Conservation (phyloP, 1,139 yeast genomes). For the Kurtzmaniella quercitrusa region DNA sequence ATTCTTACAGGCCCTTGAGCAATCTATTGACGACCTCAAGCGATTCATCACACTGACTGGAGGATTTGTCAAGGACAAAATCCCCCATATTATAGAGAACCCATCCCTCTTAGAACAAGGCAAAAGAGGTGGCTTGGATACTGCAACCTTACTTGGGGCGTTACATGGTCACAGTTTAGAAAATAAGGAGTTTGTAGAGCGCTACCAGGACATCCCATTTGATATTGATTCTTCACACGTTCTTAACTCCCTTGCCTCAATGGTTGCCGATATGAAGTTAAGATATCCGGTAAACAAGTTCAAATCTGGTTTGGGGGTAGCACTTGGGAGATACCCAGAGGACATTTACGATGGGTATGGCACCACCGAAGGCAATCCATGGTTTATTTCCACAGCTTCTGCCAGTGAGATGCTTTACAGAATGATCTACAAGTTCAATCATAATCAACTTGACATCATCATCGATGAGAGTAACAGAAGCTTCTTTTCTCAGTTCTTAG, state of each 20-base stretch:
- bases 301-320: constrained; percentile 54
- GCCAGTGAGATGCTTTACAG: constrained; percentile 61
- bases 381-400: constrained; percentile 86
- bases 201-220: constrained; percentile 47
- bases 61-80: constrained; percentile 34
- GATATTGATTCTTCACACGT: constrained; percentile 52
- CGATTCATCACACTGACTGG: constrained; percentile 29
- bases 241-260: constrained; percentile 52
- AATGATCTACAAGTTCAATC: constrained; percentile 23
- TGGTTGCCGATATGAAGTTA: constrained; percentile 63
- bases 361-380: constrained; percentile 81
- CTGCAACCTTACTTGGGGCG: constrained; percentile 71
- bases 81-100: constrained; percentile 59
- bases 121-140: constrained; percentile 69
- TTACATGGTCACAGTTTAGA: constrained; percentile 58
- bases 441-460: constrained; percentile 19
- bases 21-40: constrained; percentile 29
- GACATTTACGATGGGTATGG: constrained; percentile 84
- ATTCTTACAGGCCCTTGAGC: constrained; percentile 21
- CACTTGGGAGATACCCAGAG: constrained; percentile 90
- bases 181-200: constrained; percentile 14
- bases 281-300: constrained; percentile 72
- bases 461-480: constrained; percentile 22
- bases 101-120: constrained; percentile 42
- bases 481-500: constrained; percentile 28